Percentiles rank a stretch among this genome's conserved stretches.
Conservation (phyloP, 768 basidiomycete species). For the Lentinula sp. region DNA sequence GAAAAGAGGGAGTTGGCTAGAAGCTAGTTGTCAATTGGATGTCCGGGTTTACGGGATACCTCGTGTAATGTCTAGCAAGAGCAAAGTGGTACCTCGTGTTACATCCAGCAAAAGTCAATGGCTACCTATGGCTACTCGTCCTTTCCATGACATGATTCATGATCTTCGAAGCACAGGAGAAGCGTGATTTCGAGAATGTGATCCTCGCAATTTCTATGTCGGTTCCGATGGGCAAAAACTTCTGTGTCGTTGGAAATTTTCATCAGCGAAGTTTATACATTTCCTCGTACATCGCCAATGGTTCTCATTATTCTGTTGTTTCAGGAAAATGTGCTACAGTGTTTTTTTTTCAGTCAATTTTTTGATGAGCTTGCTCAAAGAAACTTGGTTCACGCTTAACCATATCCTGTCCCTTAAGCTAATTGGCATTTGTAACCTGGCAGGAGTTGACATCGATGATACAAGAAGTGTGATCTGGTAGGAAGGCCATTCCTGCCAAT, state of each 20-base stretch:
- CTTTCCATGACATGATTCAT: not conserved
- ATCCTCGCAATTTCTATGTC: not conserved
- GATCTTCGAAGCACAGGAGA: not conserved
- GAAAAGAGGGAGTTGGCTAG: not conserved
- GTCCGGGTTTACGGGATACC: not conserved
- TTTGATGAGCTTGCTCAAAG: too few species aligned
- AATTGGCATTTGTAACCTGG: not conserved
- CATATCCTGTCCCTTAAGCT: too few species aligned
- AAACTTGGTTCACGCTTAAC: too few species aligned
- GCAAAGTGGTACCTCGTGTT: not conserved
- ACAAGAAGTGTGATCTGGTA: constrained; percentile 1
- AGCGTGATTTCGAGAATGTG: not conserved
- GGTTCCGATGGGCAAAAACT: not conserved
- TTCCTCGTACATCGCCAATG: too few species aligned
- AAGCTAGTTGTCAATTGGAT: not conserved
- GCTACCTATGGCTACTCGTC: not conserved
- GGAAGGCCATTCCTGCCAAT: not conserved
- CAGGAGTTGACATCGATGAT: constrained; percentile 1
- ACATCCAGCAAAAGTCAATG: not conserved
- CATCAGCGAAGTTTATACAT: too few species aligned
- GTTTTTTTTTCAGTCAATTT: too few species aligned
- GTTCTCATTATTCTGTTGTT: too few species aligned
- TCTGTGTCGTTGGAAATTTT: not conserved
- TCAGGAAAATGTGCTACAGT: too few species aligned
- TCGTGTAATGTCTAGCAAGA: not conserved